phyloP scores from a whole-genome alignment of 345 rosid genomes.

The Fremontodendron californicum region DNA sequence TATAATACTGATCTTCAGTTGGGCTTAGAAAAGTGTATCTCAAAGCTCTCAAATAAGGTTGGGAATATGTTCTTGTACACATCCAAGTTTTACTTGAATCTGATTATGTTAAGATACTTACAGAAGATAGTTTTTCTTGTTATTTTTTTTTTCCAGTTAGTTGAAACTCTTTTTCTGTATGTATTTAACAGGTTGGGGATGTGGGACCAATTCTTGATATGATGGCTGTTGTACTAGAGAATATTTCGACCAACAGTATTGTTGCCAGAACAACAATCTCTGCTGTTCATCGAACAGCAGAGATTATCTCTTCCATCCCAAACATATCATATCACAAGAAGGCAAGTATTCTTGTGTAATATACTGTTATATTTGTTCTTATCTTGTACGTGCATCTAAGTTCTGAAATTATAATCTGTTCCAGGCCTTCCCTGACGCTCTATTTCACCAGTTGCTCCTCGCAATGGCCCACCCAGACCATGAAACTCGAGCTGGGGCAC shows the following conservation, averaged over 20 bases:
- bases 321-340: slow-evolving; percentile 70
- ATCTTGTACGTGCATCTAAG: slow-evolving; percentile 6
- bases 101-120: not conserved
- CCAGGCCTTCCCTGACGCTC: slow-evolving; percentile 89
- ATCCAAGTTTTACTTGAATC: not conserved
- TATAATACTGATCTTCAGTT: slow-evolving; percentile 52
- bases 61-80: slow-evolving; percentile 7
- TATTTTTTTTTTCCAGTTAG: not conserved
- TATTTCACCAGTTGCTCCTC: slow-evolving; percentile 83
- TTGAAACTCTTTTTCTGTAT: slow-evolving; percentile 6
- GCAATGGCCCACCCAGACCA: slow-evolving; percentile 79
- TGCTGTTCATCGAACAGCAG: slow-evolving; percentile 60
- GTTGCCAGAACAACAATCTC: slow-evolving; percentile 66
- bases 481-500: slow-evolving; percentile 76
- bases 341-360: slow-evolving; percentile 38
- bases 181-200: slow-evolving; percentile 66
- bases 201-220: slow-evolving; percentile 85
- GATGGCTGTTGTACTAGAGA: slow-evolving; percentile 78
- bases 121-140: not conserved
- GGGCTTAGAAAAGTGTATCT: slow-evolving; percentile 75
- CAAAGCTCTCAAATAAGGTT: slow-evolving; percentile 69
- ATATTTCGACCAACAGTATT: slow-evolving; percentile 47
- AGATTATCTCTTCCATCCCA: slow-evolving; percentile 62
- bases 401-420: slow-evolving; percentile 18
- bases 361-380: not conserved